Evolutionary conservation across 805 yeast genomes (phyloP), one percentile per base, ranked within the genome.

Genomic region (Ogataea neopini): DNA sequence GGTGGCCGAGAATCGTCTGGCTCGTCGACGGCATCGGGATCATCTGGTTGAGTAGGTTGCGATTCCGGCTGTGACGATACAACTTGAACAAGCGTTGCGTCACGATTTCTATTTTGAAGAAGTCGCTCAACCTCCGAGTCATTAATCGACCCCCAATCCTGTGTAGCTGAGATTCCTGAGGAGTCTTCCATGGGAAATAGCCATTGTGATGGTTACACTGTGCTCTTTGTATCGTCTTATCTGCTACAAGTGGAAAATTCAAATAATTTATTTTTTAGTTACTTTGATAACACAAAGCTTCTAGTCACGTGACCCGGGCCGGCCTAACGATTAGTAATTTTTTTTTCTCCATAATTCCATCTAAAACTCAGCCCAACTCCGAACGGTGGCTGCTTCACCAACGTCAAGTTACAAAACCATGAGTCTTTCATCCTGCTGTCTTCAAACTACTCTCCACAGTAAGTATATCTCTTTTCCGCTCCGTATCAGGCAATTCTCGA

Each of bases 121-220:
- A 53, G 35, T 10, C 23, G n/a, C 1, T 52, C 49, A 8, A 57
- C 47, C 18, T 57, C 60, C 0, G 60, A 57, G 32, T 64, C 64
- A 20, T 58, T 51, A 11, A 66, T 52, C 26, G 62, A 64, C 3
- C 72, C 75, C 53, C 62, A 59, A 19, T 59, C 62, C 58, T 66
- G 70, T 15, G 74, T 68, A 26, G 60, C 56, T 15, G 42, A 39
- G 6, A 39, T 18, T 15, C 32, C 38, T 2, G 56, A 47, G 1
- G 53, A 43, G 22, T 45, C 48, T 18, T 38, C 48, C 52, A 51
- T 51, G 15, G 40, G 10, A 3, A 3, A 15, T 3, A n/a, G n/a
- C n/a, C n/a, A n/a, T n/a, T n/a, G n/a, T n/a, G n/a, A n/a, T n/a
- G n/a, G n/a, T n/a, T n/a, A n/a, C n/a, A n/a, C n/a, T n/a, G n/a